A percentile compares a stretch with the other conserved stretches of the same genome.
phyloP scores from a whole-genome alignment of 1,139 yeast species.

The Pneumocystis sp. region DNA sequence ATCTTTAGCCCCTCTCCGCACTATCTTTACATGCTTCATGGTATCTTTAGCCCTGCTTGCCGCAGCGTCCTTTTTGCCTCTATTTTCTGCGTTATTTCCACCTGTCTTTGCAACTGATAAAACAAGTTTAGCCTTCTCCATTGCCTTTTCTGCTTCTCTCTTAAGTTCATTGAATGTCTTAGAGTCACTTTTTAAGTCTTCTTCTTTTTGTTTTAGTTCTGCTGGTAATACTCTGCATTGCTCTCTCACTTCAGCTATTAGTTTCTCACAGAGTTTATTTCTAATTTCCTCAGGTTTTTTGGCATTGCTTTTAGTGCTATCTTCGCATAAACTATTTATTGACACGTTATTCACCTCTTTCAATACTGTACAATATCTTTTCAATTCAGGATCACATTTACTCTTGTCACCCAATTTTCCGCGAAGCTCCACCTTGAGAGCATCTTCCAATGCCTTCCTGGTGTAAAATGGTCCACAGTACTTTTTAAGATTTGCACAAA shows the following conservation, averaged over 20 bases:
- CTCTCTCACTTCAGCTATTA: not conserved
- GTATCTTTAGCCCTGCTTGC: no score
- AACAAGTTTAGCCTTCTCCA: not conserved
- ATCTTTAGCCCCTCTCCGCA: no score
- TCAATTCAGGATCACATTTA: not conserved
- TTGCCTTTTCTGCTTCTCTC: not conserved
- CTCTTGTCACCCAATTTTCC: not conserved
- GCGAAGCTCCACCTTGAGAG: not conserved
- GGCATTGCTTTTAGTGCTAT: not conserved
- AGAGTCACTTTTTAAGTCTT: not conserved
- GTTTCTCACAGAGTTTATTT: not conserved
- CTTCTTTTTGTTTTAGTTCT: not conserved
- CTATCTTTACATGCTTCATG: no score
- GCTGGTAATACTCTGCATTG: not conserved
- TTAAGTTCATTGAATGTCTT: not conserved
- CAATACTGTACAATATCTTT: not conserved
- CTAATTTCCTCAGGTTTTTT: not conserved
- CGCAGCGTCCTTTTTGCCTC: not conserved
- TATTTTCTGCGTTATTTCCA: not conserved
- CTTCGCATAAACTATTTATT: not conserved
- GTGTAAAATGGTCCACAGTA: not conserved
- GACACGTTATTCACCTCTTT: not conserved
- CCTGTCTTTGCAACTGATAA: no score
- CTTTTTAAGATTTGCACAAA: not conserved
- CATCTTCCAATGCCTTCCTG: not conserved